These are phyloP conservation scores for Anastatica hierochuntica DNA, from an alignment of 345 rosid species.

Conservation along the genomic window DNA sequence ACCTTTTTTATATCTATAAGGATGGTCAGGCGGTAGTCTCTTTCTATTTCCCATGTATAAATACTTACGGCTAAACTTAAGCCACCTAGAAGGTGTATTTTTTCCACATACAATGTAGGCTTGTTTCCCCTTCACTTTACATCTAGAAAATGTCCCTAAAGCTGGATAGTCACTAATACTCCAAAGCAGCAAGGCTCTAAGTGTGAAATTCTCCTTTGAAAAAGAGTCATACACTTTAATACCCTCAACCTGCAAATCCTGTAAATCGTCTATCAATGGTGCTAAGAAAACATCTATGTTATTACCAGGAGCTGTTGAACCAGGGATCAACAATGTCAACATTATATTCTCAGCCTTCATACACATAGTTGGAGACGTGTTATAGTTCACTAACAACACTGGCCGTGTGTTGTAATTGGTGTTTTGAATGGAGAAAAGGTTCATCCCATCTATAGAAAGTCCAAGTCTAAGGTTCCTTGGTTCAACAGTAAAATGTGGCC, in stretches of 20 bases:
- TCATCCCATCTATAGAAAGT: too few relatives aligned
- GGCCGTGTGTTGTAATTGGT: too few relatives aligned
- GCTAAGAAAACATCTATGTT: not conserved
- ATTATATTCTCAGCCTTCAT: too few relatives aligned
- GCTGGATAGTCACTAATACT: not conserved
- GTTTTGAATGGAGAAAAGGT: too few relatives aligned
- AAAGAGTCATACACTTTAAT: not conserved
- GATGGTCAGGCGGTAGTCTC: too few relatives aligned
- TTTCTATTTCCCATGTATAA: not conserved
- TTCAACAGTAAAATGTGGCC: too few relatives aligned
- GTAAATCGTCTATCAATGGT: not conserved
- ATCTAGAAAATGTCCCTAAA: not conserved
- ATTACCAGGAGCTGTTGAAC: not conserved
- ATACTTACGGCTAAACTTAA: not conserved
- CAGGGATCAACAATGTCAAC: too few relatives aligned
- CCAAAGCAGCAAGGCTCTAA: not conserved
- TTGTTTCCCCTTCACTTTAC: too few relatives aligned
- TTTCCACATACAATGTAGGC: not conserved
- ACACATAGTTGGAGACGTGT: too few relatives aligned
- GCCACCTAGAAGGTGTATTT: not conserved
- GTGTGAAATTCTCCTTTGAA: not conserved
- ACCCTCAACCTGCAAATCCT: not conserved
- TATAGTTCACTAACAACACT: too few relatives aligned
- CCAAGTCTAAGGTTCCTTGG: too few relatives aligned
- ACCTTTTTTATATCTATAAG: too few relatives aligned